phyloP scores from a whole-genome alignment of 306 rosid genomes.

The cucumber (Cucumis sativus) region Cucumber_9930_V3 NC_026661.2:19493001-19493500 shows the following conservation, averaged over 20 bases:
- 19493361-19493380: slow-evolving; percentile 1
- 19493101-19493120: slow-evolving; percentile 7
- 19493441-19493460: too few species aligned
- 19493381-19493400: neutral
- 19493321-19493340: slow-evolving; percentile 9
- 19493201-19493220: slow-evolving; percentile 9
- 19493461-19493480: too few species aligned
- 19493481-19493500: too few species aligned
- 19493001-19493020: neutral
- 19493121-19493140: neutral
- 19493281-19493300: neutral
- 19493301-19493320: slow-evolving; percentile 15
- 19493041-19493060: neutral
- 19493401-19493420: neutral
- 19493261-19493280: slow-evolving; percentile 14
- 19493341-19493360: neutral
- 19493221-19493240: slow-evolving; percentile 19
- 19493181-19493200: neutral
- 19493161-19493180: neutral
- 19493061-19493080: neutral
- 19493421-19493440: too few species aligned
- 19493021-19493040: neutral
- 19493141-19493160: slow-evolving; percentile 4
- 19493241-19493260: neutral
- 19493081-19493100: neutral